phyloP scores from a whole-genome alignment of 768 basidiomycete genomes.

The Suillus alpinus region DNA sequence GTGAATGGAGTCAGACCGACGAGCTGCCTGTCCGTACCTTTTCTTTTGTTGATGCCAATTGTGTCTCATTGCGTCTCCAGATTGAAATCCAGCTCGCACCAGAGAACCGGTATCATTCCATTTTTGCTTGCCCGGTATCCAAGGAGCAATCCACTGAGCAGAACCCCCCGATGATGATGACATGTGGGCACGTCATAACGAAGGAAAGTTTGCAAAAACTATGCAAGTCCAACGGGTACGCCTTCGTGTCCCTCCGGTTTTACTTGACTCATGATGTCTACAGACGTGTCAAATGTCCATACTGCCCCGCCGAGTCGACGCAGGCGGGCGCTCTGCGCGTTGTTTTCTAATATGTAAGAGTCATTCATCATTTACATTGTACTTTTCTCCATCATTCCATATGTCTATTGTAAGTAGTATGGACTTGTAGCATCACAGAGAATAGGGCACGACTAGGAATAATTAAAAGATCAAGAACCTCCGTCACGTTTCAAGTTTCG shows the following conservation, averaged over 20 bases:
- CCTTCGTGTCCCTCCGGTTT: slow-evolving; percentile 1
- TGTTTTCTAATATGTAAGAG: slow-evolving; percentile 48
- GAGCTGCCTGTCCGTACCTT: slow-evolving; percentile 72
- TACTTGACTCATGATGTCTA: slow-evolving; percentile 2
- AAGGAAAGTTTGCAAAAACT: slow-evolving; percentile 89
- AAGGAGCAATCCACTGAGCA: slow-evolving; percentile 92
- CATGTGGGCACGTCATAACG: slow-evolving; percentile 92
- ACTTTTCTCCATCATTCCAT: background rate
- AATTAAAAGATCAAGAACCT: background rate
- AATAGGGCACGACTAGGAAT: background rate
- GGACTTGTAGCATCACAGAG: slow-evolving; percentile 2
- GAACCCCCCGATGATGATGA: slow-evolving; percentile 98
- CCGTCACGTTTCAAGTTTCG: slow-evolving; percentile 6
- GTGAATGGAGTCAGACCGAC: slow-evolving; percentile 86
- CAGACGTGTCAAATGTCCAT: slow-evolving; percentile 94
- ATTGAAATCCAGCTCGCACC: slow-evolving; percentile 90
- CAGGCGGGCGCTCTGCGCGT: slow-evolving; percentile 56
- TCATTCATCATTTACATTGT: slow-evolving; percentile 7
- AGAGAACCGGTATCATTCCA: slow-evolving; percentile 91
- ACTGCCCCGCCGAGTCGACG: slow-evolving; percentile 83
- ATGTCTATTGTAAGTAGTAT: slow-evolving; percentile 8
- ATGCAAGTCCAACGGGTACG: slow-evolving; percentile 81
- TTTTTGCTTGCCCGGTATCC: slow-evolving; percentile 96
- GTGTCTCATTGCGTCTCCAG: slow-evolving; percentile 38
- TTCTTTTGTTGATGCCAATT: background rate